Base-by-base conservation (phyloP, 257 asterid species). In the Jasminum sambac region DNA sequence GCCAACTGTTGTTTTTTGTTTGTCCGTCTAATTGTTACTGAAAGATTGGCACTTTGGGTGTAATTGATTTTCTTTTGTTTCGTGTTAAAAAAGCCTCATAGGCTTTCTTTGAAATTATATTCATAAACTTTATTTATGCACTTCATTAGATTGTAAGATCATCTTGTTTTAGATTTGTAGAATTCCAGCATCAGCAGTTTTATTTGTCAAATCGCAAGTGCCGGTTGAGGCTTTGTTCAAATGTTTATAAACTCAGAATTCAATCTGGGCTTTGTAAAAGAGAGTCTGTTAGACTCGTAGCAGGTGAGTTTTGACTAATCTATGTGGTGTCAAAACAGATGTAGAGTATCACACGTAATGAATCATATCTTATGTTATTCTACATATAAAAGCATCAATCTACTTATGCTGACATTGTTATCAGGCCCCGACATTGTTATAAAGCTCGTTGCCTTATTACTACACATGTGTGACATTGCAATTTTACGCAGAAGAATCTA, bases 1-100 rank as follows among this genome's bases (percentile, higher is more conserved):
- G 58, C 63, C 67, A 66, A n/a, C 52, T 44, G 64, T 30, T 30
- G 60, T 58, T 13, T 48, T 36, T 40, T 43, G 26, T 21, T 16
- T 36, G 57, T 19, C 17, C 46, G 1, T 38, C 25, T 21, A 64
- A 38, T 26, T 21, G 37, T 23, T 16, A 19, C 58, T 30, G 8
- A 48, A 48, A 48, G 58, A 48, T 48, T n/a, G 58, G 58, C 2
- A n/a, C 58, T 48, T 16, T 7, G 58, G 10, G 17, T 14, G 6
- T 16, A 44, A 44, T 12, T 44, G 57, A 46, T n/a, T 48, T 7
- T 16, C 24, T n/a, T 14, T 14, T 14, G 12, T 44, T 17, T 48
- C 17, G 21, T 17, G 58, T 48, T 48, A 21, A 48, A 48, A 68
- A 75, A 26, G 7, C 7, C 3, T 63, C 0, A 23, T 13, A 26